Evolutionary conservation across 2,329 filamentous ascomycete species (phyloP).

Genomic region (Claviceps paspali): DNA sequence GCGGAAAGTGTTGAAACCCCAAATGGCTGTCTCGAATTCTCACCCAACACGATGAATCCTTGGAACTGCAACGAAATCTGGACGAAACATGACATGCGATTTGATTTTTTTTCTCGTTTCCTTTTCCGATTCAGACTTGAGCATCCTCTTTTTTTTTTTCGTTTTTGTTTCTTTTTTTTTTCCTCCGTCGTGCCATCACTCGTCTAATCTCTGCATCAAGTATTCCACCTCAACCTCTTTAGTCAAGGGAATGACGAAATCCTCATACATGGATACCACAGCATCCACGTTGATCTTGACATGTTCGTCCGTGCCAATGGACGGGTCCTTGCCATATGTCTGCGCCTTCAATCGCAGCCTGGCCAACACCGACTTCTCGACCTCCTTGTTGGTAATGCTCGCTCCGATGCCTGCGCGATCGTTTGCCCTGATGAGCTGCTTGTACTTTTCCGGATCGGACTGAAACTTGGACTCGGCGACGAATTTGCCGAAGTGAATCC

Average conservation of each 20-base stretch:
- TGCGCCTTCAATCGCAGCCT: conserved; percentile 74
- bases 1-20: no score
- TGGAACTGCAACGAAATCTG: no score
- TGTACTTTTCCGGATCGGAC: conserved; percentile 67
- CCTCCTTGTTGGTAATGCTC: conserved; percentile 77
- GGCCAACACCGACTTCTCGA: conserved; percentile 85
- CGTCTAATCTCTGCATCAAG: conserved; percentile 74
- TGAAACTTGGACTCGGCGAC: conserved; percentile 93
- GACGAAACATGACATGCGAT: no score
- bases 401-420: conserved; percentile 72
- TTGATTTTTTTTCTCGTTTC: no score
- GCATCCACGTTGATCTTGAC: conserved; percentile 86
- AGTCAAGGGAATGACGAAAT: conserved; percentile 92
- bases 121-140: no score
- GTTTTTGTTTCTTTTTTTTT: no score
- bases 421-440: conserved; percentile 61
- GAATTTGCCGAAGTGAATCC: conserved; percentile 97
- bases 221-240: conserved; percentile 98
- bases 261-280: conserved; percentile 77
- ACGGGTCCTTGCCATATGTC: conserved; percentile 87
- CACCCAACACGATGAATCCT: no score
- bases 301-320: conserved; percentile 38
- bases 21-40: no score
- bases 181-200: no score
- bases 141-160: no score